These are phyloP conservation scores for Pyrenochaeta sp. DNA, from an alignment of 2,329 filamentous ascomycete genomes.

Conservation along the genomic window DNA sequence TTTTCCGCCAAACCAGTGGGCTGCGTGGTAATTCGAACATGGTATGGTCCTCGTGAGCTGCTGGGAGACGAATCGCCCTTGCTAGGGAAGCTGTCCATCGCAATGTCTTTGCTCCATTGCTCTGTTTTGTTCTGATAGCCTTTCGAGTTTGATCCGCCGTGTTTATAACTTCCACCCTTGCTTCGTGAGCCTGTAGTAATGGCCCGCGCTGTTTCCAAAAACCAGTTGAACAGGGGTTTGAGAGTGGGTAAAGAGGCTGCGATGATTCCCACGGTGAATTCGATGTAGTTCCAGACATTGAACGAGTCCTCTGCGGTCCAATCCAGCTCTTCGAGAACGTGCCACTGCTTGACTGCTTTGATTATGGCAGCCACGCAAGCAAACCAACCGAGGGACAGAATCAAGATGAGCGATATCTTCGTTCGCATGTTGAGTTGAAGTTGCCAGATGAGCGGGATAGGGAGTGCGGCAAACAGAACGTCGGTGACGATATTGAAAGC, in stretches of 20 bases:
- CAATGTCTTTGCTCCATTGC: slow-evolving; percentile 19
- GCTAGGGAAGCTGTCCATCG: slow-evolving; percentile 12
- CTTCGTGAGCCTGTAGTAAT: slow-evolving; percentile 24
- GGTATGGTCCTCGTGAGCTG: slow-evolving; percentile 17
- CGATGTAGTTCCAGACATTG: slow-evolving; percentile 56
- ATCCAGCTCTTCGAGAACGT: slow-evolving; percentile 45
- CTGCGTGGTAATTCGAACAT: slow-evolving; percentile 21
- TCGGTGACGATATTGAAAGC: slow-evolving; percentile 52
- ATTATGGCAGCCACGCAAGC: slow-evolving; percentile 54
- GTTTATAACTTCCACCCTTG: slow-evolving; percentile 16
- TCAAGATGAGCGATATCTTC: slow-evolving; percentile 47
- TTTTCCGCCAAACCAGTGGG: slow-evolving; percentile 20
- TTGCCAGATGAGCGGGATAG: slow-evolving; percentile 53
- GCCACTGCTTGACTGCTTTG: slow-evolving; percentile 51
- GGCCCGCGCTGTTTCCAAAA: slow-evolving; percentile 34
- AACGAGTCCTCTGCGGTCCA: slow-evolving; percentile 49
- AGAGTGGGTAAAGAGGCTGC: slow-evolving; percentile 53
- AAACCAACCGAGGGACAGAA: slow-evolving; percentile 51
- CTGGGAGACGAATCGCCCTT: slow-evolving; percentile 4
- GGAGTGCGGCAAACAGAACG: slow-evolving; percentile 51
- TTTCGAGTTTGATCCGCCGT: slow-evolving; percentile 17
- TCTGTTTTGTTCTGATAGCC: slow-evolving; percentile 30
- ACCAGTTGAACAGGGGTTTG: slow-evolving; percentile 35
- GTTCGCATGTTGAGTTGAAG: slow-evolving; percentile 54
- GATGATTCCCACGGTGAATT: slow-evolving; percentile 55